phyloP scores from a whole-genome alignment of 73 alveolate genomes.

The Tetrahymena thermophila region DNA sequence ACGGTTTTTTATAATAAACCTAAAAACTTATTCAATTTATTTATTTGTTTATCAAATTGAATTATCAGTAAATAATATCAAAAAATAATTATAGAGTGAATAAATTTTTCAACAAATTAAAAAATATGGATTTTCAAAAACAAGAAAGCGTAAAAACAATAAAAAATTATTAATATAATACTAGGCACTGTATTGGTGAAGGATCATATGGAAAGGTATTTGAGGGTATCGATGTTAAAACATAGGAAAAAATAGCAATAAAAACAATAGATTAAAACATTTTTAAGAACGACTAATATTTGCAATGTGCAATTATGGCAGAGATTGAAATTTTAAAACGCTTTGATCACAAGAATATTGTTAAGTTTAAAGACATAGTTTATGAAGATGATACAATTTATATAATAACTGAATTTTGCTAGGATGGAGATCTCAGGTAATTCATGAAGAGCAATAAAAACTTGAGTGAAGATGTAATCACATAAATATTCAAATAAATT shows the following conservation, averaged over 20 bases:
- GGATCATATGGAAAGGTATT: slow-evolving; percentile 42
- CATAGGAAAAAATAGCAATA: slow-evolving; percentile 12
- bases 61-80: neutral
- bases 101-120: neutral
- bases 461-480: slow-evolving; percentile 7
- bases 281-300: slow-evolving; percentile 26
- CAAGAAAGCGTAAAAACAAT: neutral
- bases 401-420: slow-evolving; percentile 30
- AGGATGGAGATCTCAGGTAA: slow-evolving; percentile 35
- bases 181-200: slow-evolving; percentile 34
- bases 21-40: neutral
- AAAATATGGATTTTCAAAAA: neutral
- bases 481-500: slow-evolving; percentile 7
- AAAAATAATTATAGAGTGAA: too few relatives aligned
- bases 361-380: slow-evolving; percentile 11
- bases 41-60: neutral
- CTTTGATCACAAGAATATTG: slow-evolving; percentile 33
- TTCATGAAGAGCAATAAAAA: slow-evolving; percentile 7
- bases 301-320: slow-evolving; percentile 10
- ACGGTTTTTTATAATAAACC: neutral
- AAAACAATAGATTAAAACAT: slow-evolving; percentile 30
- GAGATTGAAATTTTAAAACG: slow-evolving; percentile 33
- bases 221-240: slow-evolving; percentile 14
- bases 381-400: slow-evolving; percentile 5
- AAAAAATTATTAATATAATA: slow-evolving; percentile 9